Percentiles rank a stretch among this genome's conserved stretches.
These are phyloP conservation scores for Gynandropsis gynandra DNA, from an alignment of 345 rosid genomes.

Conservation along the genomic window DNA sequence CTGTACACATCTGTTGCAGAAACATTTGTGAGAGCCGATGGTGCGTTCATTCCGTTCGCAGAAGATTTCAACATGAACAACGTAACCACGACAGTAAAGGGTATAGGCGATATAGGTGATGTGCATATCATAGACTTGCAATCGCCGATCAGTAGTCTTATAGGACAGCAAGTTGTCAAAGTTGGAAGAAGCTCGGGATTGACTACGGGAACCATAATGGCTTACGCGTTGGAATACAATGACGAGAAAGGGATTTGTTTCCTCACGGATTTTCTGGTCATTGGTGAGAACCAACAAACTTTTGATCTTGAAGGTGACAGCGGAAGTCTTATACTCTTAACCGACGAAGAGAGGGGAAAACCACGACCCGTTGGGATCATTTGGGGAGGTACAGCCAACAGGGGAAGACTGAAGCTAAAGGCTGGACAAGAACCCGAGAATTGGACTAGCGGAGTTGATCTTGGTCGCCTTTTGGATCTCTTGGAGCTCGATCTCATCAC, in stretches of 20 bases:
- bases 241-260: constrained; percentile 85
- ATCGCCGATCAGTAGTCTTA: constrained; percentile 52
- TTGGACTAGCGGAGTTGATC: constrained; percentile 84
- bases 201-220: constrained; percentile 63
- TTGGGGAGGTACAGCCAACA: constrained; percentile 82
- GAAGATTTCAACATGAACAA: constrained; percentile 56
- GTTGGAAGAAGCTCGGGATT: constrained; percentile 86
- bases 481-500: constrained; percentile 67
- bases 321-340: constrained; percentile 64
- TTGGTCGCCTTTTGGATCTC: constrained; percentile 76
- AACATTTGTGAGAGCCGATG: constrained; percentile 83
- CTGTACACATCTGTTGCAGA: constrained; percentile 30
- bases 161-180: constrained; percentile 67
- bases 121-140: constrained; percentile 72
- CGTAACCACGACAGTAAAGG: constrained; percentile 57
- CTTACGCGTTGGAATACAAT: constrained; percentile 76
- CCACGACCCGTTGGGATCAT: constrained; percentile 74
- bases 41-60: constrained; percentile 79
- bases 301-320: constrained; percentile 86
- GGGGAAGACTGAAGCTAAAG: constrained; percentile 65
- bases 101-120: constrained; percentile 55
- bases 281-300: constrained; percentile 69
- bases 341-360: constrained; percentile 43
- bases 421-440: constrained; percentile 71
- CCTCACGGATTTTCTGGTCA: constrained; percentile 75